Evolutionary conservation across 805 yeast species (phyloP), one percentile per base, ranked within the genome.

Genomic region (Pichia cephalocereana): DNA sequence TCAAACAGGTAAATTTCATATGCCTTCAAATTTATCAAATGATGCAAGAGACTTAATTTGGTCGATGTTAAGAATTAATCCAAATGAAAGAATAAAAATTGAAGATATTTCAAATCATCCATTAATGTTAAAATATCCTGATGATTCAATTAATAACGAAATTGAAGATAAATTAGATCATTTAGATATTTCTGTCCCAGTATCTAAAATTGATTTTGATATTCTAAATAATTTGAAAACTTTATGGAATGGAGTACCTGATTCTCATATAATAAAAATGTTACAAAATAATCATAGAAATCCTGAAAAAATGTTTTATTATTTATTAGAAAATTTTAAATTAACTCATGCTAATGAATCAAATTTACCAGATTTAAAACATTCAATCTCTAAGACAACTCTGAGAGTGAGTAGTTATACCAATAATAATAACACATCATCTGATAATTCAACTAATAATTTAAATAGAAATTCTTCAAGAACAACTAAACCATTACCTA

Each of bases 31-130:
- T 45, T 60, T 86, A 41, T 75, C 84, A 30, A 46, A 54, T 15
- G 91, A 84, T 57, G 90, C 93, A 2, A 75, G 75, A 56, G 82
- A 82, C 59, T 71, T 86, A 48, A 76, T 86, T 40, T 66, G 76
- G 51, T 72, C 70, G 54, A 83, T 85, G 82, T 67, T 86, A 39
- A 75, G 80, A 31, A 82, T 82, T 18, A 76, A 86, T 57, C 96
- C 96, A 7, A 70, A 68, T 30, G 73, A 77, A 54, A 76, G 97
- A 67, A 76, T 87, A 36, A 71, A 79, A 43, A 86, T 93, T 7
- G 76, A 75, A 26, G 75, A 76, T 44, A 83, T 89, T 23, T 68
- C 86, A 43, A 58, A 64, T 38, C 87, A 82, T 64, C 78, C 80
- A 11, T 70, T 82, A 48, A 60, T 80, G 46, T 55, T 52, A 43